Evolutionary conservation across 805 yeast species (phyloP), one percentile per base, ranked within the genome.

Genomic region (Lipomyces yamadae): DNA sequence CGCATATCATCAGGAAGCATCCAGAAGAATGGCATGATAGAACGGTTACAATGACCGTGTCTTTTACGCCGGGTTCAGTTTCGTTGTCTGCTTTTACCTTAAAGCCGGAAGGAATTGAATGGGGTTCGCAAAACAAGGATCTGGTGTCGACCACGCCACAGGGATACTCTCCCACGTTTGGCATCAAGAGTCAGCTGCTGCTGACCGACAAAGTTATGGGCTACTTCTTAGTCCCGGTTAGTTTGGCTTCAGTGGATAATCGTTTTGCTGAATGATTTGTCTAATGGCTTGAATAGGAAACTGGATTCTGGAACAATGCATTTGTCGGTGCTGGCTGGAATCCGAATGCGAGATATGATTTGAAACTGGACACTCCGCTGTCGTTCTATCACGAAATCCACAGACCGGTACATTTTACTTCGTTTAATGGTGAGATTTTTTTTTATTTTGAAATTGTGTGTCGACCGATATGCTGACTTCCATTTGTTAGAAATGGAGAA

Each of bases 271-370:
- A 42, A 13, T 42, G 1, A 15, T 1, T 24, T 18, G 7, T 5
- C 48, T 42, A 42, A 42, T n/a, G 48, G 48, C 24, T 34, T 8
- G n/a, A 35, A 15, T 57, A 65, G 62, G 87, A 86, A 30, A 88
- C 88, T 39, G 87, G 86, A 65, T 76, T 92, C 37, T 95, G 99
- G 99, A 95, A 95, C 76, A 92, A 89, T 75, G 83, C 96, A 1
- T 94, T 95, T 73, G 84, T 91, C 79, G 95, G 97, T 1, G 88
- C 95, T 0, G 85, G 90, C 7, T 95, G 95, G 89, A 87, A 84
- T 72, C 80, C 86, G 4, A 83, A 84, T n/a, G 76, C 85, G 57
- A 81, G 80, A 5, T 91, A 84, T 73, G 86, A 81, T 13, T 75
- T 92, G 76, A 91, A 90, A 74, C 74, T 90, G 56, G 97, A 91